Evolutionary conservation across 129 eudicot species (phyloP).

Genomic region (Flaveria trinervia): DNA sequence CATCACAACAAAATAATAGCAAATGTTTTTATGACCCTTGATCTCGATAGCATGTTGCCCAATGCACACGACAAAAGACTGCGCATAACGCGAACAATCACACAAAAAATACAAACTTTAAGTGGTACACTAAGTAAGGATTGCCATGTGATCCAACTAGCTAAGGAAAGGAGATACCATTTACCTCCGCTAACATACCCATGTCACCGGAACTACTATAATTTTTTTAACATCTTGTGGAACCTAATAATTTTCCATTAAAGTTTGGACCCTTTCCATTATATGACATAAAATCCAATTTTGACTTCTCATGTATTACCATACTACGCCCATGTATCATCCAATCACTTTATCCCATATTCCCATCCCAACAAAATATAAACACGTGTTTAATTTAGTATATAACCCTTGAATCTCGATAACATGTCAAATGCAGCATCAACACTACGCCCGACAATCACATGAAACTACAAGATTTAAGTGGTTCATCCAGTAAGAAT

Average conservation of each 20-base stretch:
- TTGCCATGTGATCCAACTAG: too few species aligned
- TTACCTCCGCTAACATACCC: too few species aligned
- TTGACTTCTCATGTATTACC: not conserved
- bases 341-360: not conserved
- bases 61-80: not conserved
- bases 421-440: not conserved
- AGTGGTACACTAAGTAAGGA: too few species aligned
- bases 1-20: not conserved
- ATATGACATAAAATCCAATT: not conserved
- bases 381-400: not conserved
- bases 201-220: too few species aligned
- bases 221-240: too few species aligned
- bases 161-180: too few species aligned
- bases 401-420: not conserved
- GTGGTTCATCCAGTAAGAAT: too few species aligned
- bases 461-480: too few species aligned
- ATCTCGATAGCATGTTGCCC: not conserved
- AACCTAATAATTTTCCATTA: not conserved
- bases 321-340: not conserved
- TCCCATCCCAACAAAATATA: not conserved
- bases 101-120: too few species aligned
- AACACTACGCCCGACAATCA: too few species aligned
- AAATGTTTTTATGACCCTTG: not conserved
- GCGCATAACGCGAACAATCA: not conserved
- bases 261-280: not conserved